Evolutionary conservation across 495 filamentous ascomycete genomes (phyloP).

Genomic region (Penicillium malachiteum): DNA sequence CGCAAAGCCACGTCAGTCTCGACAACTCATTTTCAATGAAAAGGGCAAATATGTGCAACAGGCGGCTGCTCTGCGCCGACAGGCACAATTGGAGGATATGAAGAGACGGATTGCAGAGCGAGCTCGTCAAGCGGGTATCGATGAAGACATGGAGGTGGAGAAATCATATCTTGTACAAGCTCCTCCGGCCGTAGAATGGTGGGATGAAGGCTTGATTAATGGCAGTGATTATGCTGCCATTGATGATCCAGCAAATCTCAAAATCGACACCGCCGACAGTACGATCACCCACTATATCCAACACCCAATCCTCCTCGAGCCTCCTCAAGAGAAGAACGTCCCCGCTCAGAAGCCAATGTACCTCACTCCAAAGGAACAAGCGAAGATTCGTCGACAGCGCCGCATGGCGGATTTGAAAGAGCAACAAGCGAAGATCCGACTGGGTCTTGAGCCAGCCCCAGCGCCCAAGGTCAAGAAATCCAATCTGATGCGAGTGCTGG

Average conservation of each 20-base stretch:
- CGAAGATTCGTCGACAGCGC: constrained; percentile 85
- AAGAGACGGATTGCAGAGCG: constrained; percentile 87
- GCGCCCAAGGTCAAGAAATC: constrained; percentile 93
- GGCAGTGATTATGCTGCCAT: constrained; percentile 71
- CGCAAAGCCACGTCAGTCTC: constrained; percentile 62
- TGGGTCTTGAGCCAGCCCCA: constrained; percentile 84
- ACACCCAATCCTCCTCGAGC: constrained; percentile 88
- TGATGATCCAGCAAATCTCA: constrained; percentile 60
- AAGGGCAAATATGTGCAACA: constrained; percentile 97
- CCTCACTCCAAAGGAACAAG: constrained; percentile 85
- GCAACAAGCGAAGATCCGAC: constrained; percentile 89
- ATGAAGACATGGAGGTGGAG: constrained; percentile 86
- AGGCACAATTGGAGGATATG: constrained; percentile 88
- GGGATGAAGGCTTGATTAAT: constrained; percentile 85
- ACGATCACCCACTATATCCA: constrained; percentile 90
- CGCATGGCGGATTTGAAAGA: constrained; percentile 92
- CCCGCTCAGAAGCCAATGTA: constrained; percentile 86
- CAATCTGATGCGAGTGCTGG: constrained; percentile 97
- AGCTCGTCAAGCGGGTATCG: constrained; percentile 80
- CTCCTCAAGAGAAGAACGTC: constrained; percentile 81
- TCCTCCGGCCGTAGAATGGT: constrained; percentile 94
- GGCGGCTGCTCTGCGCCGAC: constrained; percentile 79
- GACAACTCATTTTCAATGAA: constrained; percentile 85
- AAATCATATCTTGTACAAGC: constrained; percentile 80
- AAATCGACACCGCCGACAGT: constrained; percentile 73